These are phyloP conservation scores for Ascosphaera pollenicola DNA, from an alignment of 2,329 filamentous ascomycete genomes.

Conservation along the genomic window DNA sequence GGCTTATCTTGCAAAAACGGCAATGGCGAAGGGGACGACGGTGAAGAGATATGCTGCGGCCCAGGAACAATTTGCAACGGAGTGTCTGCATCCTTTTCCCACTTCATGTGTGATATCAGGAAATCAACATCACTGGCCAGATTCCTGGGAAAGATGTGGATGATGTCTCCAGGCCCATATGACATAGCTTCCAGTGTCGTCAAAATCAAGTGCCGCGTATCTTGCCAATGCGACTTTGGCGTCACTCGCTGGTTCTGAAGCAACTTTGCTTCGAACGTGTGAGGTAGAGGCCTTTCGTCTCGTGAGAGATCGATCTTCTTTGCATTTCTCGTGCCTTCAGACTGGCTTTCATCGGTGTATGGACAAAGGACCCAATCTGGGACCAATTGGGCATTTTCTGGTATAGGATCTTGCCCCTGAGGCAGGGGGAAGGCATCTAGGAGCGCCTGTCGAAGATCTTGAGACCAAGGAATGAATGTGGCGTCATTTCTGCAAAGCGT, in stretches of 20 bases:
- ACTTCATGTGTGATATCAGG: constrained; percentile 59
- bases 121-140: constrained; percentile 57
- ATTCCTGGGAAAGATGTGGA: constrained; percentile 74
- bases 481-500: constrained; percentile 44
- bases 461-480: constrained; percentile 56
- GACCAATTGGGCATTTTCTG: constrained; percentile 49
- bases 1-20: constrained; percentile 15
- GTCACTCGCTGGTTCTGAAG: constrained; percentile 52
- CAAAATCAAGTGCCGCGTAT: constrained; percentile 63
- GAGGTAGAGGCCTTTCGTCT: constrained; percentile 35
- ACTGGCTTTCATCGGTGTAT: too few species aligned
- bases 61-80: constrained; percentile 32
- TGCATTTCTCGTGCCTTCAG: constrained; percentile 5
- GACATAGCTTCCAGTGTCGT: constrained; percentile 19
- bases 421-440: constrained; percentile 48
- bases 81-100: constrained; percentile 49
- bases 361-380: constrained; percentile 42
- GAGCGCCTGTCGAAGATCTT: constrained; percentile 43
- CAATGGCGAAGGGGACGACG: constrained; percentile 12
- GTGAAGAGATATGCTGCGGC: constrained; percentile 7
- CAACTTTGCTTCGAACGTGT: constrained; percentile 35
- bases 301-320: constrained; percentile 13
- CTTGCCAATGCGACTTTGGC: constrained; percentile 64
- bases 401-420: constrained; percentile 43
- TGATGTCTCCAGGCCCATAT: constrained; percentile 53